Conservation (phyloP, 1,284 basidiomycete species). For the Tilletia setariae region DNA sequence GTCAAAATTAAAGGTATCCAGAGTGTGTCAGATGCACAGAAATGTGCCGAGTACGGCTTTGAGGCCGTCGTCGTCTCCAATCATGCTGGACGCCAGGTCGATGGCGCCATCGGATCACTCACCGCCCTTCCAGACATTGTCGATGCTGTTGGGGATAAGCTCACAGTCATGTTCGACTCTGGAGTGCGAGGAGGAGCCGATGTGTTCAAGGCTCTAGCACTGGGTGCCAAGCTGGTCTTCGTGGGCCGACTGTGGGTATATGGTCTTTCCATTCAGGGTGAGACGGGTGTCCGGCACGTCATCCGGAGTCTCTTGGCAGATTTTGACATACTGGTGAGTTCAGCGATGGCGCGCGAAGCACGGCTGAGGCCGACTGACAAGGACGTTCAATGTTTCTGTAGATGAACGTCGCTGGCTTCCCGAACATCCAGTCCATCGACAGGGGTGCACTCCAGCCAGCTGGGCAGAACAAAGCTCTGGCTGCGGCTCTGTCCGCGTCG, state of each 20-base stretch:
- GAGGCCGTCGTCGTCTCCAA: conserved; percentile 78
- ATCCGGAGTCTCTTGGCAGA: conserved; percentile 65
- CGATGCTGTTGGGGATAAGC: conserved; percentile 54
- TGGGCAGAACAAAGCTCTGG: conserved; percentile 11
- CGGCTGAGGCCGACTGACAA: no score
- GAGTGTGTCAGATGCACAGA: conserved; percentile 53
- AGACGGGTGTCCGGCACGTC: conserved; percentile 67
- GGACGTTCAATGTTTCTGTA: no score
- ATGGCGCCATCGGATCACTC: conserved; percentile 26
- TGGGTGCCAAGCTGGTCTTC: conserved; percentile 53
- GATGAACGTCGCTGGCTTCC: conserved; percentile 32
- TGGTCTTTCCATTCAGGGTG: conserved; percentile 65
- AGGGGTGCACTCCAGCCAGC: conserved; percentile 9
- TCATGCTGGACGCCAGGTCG: conserved; percentile 62
- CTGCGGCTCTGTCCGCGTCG: not conserved
- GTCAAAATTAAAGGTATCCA: no score
- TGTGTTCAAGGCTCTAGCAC: conserved; percentile 66
- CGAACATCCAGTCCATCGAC: conserved; percentile 23
- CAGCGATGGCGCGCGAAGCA: no score
- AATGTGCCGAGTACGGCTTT: conserved; percentile 64
- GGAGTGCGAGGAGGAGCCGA: conserved; percentile 73
- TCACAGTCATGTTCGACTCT: conserved; percentile 74
- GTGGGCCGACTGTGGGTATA: conserved; percentile 57
- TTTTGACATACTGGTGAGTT: conserved; percentile 61
- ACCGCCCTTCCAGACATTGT: conserved; percentile 58